Conservation (phyloP, 371 early-diverging fungal species). For the Rhizopus microsporus region DNA sequence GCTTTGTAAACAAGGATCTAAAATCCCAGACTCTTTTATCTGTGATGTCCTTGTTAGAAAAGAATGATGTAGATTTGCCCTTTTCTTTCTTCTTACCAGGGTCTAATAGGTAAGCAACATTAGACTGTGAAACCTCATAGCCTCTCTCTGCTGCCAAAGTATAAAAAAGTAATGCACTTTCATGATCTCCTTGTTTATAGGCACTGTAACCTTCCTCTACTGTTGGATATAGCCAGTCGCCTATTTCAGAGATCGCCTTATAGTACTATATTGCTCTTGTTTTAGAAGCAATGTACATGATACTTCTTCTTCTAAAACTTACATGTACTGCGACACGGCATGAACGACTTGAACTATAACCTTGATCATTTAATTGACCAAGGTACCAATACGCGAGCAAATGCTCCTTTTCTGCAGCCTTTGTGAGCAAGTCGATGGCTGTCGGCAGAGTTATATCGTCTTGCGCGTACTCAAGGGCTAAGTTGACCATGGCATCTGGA, state of each 20-base stretch:
- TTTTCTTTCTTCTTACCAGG: conserved; percentile 35
- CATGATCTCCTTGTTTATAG: conserved; percentile 64
- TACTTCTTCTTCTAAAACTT: conserved; percentile 16
- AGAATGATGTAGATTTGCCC: conserved; percentile 6
- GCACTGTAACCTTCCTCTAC: conserved; percentile 60
- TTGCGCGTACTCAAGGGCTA: conserved; percentile 44
- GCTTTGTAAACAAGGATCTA: conserved; percentile 9
- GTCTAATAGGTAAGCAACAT: conserved; percentile 89
- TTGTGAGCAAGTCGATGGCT: conserved; percentile 33
- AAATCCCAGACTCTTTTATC: conserved; percentile 22
- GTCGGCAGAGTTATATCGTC: conserved; percentile 29
- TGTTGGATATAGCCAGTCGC: conserved; percentile 78
- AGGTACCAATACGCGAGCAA: conserved; percentile 76
- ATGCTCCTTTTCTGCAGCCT: conserved; percentile 64
- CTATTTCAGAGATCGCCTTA: conserved; percentile 82
- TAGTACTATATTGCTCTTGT: conserved; percentile 51
- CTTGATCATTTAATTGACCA: conserved; percentile 64
- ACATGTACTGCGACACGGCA: conserved; percentile 63
- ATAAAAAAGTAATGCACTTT: conserved; percentile 33
- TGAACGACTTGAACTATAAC: conserved; percentile 35
- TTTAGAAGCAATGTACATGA: not conserved
- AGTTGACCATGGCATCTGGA: conserved; percentile 64
- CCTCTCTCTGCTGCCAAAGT: conserved; percentile 32
- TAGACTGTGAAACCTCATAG: conserved; percentile 35
- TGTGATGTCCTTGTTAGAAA: not conserved